Percentiles rank a stretch among this genome's conserved stretches.
Conservation (phyloP, 257 asterid species). For the Verbena officinalis region DNA sequence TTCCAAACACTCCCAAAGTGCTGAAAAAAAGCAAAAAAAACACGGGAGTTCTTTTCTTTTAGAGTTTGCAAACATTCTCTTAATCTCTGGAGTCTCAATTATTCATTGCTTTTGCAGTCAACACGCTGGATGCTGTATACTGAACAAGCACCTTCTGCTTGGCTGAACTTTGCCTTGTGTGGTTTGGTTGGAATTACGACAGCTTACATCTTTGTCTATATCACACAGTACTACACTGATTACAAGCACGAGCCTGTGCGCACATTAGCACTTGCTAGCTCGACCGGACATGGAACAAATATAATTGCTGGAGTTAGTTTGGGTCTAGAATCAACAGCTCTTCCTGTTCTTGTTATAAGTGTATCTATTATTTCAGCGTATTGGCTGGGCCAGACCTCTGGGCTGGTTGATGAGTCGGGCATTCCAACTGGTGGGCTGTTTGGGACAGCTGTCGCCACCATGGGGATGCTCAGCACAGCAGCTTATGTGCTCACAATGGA, state of each 20-base stretch:
- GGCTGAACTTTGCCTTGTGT: slow-evolving; percentile 94
- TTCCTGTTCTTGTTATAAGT: slow-evolving; percentile 94
- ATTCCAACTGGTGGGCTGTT: slow-evolving; percentile 97
- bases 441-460: slow-evolving; percentile 99
- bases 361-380: slow-evolving; percentile 79
- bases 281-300: slow-evolving; percentile 98
- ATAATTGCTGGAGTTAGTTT: slow-evolving; percentile 98
- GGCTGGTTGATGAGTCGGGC: slow-evolving; percentile 90
- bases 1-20: too few relatives aligned
- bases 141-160: slow-evolving; percentile 98
- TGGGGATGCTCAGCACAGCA: slow-evolving; percentile 99
- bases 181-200: slow-evolving; percentile 96
- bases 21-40: too few relatives aligned
- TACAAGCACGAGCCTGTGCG: slow-evolving; percentile 99
- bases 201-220: slow-evolving; percentile 88
- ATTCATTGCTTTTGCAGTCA: slow-evolving; percentile 60
- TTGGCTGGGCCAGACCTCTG: slow-evolving; percentile 98
- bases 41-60: too few relatives aligned
- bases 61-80: too few relatives aligned
- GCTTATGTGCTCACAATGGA: slow-evolving; percentile 99
- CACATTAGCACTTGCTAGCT: slow-evolving; percentile 85
- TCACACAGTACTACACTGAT: slow-evolving; percentile 91
- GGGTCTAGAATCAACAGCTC: slow-evolving; percentile 99
- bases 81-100: not conserved
- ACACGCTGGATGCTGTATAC: slow-evolving; percentile 98